phyloP scores from a whole-genome alignment of 495 filamentous ascomycete genomes.

The Hypoxylon lienhwacheense region DNA sequence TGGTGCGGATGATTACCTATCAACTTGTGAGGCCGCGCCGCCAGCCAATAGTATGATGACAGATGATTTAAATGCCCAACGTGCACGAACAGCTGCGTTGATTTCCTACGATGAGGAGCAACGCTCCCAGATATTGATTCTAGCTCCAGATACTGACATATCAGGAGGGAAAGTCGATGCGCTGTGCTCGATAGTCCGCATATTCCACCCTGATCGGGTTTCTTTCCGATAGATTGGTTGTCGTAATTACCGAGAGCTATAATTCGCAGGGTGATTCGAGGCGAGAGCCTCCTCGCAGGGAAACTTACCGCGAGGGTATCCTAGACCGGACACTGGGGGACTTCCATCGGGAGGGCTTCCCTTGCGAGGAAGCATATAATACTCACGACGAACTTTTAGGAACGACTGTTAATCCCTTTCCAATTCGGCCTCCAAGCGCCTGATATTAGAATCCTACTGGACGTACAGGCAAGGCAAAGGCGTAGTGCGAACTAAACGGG shows the following conservation, averaged over 20 bases:
- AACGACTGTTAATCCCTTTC: slow-evolving; percentile 29
- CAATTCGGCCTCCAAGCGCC: slow-evolving; percentile 21
- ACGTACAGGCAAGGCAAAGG: slow-evolving; percentile 12
- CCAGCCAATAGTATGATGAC: slow-evolving; percentile 30
- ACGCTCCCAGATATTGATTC: slow-evolving; percentile 19
- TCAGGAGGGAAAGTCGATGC: slow-evolving; percentile 15
- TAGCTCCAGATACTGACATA: slow-evolving; percentile 20
- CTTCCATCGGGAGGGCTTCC: slow-evolving; percentile 24
- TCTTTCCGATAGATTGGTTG: slow-evolving; percentile 17
- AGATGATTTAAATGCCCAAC: slow-evolving; percentile 32
- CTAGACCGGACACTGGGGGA: slow-evolving; percentile 28
- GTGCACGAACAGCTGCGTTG: slow-evolving; percentile 22
- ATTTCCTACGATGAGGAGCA: slow-evolving; percentile 23
- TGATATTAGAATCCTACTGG: slow-evolving; percentile 27
- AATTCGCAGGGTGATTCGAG: slow-evolving; percentile 18
- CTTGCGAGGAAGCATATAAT: slow-evolving; percentile 29
- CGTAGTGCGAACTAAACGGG: slow-evolving; percentile 3
- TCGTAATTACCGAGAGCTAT: slow-evolving; percentile 2
- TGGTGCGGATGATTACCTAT: slow-evolving; percentile 34
- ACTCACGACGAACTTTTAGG: slow-evolving; percentile 24
- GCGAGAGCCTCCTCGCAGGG: slow-evolving; percentile 16
- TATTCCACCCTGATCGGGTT: slow-evolving; percentile 17
- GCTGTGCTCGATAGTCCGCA: slow-evolving; percentile 4
- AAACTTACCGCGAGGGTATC: slow-evolving; percentile 31
- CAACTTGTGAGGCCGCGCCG: slow-evolving; percentile 23